Conservation (phyloP, 306 rosid species). For the Rosa multiflora region DNA sequence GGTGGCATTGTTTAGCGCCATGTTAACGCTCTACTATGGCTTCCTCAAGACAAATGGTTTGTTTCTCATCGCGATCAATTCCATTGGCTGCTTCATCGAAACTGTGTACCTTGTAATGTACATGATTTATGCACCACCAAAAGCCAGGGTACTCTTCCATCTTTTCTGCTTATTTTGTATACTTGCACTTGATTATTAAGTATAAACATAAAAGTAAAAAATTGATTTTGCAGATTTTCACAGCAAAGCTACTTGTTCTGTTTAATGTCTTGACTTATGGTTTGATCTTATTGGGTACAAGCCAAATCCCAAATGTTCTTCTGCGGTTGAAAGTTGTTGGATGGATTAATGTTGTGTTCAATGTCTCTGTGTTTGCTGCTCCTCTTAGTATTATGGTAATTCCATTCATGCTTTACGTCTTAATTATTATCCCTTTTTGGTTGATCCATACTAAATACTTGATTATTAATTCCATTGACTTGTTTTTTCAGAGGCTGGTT, state of each 20-base stretch:
- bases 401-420: neutral
- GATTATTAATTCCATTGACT: neutral
- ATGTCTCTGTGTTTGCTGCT: slow-evolving; percentile 43
- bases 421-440: neutral
- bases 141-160: slow-evolving; percentile 20
- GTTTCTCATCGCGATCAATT: slow-evolving; percentile 33
- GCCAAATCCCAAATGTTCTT: neutral
- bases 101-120: slow-evolving; percentile 19
- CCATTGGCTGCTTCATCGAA: slow-evolving; percentile 29
- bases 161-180: neutral
- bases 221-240: slow-evolving; percentile 22
- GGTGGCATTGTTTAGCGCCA: slow-evolving; percentile 38
- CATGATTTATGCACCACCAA: slow-evolving; percentile 28
- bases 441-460: neutral
- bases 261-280: slow-evolving; percentile 28
- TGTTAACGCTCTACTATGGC: slow-evolving; percentile 39
- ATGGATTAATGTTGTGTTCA: slow-evolving; percentile 36
- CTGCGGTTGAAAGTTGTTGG: slow-evolving; percentile 28
- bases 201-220: too few species aligned
- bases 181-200: too few species aligned
- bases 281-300: slow-evolving; percentile 22
- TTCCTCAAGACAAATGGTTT: slow-evolving; percentile 17
- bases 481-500: neutral
- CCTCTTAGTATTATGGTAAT: slow-evolving; percentile 47
- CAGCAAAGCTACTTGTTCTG: slow-evolving; percentile 23